Evolutionary conservation across 768 basidiomycete genomes (phyloP).

Genomic region (Leccinum imitatum): DNA sequence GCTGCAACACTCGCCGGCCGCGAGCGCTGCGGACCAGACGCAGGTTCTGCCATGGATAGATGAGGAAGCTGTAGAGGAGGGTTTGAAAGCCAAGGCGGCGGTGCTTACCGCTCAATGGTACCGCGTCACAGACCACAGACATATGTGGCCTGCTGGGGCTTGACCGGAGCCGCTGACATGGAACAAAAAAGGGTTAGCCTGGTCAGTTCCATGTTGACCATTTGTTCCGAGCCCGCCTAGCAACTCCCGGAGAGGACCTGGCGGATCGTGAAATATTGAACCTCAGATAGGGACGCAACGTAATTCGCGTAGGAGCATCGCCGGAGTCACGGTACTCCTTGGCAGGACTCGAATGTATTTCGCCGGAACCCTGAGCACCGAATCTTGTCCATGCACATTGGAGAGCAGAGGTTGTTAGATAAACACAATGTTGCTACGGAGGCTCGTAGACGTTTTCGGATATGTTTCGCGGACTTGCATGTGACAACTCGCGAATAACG

Average conservation of each 20-base stretch:
- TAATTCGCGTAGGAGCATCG: not conserved
- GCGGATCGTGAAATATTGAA: conserved; percentile 14
- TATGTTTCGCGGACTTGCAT: not conserved
- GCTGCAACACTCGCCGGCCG: conserved; percentile 25
- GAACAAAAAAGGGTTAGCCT: conserved; percentile 29
- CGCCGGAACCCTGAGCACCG: not conserved
- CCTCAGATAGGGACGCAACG: conserved; percentile 12
- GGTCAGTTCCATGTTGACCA: conserved; percentile 17
- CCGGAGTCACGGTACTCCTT: no score
- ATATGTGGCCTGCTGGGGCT: conserved; percentile 26
- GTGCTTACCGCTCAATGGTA: conserved; percentile 18
- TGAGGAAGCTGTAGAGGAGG: conserved; percentile 16
- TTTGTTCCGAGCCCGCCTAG: conserved; percentile 32
- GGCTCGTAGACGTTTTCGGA: not conserved
- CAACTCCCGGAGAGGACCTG: conserved; percentile 30
- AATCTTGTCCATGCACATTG: not conserved
- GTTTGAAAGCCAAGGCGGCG: conserved; percentile 29
- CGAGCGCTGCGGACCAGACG: conserved; percentile 38
- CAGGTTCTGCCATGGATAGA: conserved; percentile 32
- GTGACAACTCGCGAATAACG: conserved; percentile 3
- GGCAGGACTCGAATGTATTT: no score
- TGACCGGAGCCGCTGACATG: conserved; percentile 30
- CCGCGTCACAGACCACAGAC: conserved; percentile 27
- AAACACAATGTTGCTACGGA: not conserved
- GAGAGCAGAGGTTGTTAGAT: not conserved